Evolutionary conservation across 2,329 filamentous ascomycete species (phyloP), one percentile per base, ranked within the genome.

Genomic region (Penicillium sp.): DNA sequence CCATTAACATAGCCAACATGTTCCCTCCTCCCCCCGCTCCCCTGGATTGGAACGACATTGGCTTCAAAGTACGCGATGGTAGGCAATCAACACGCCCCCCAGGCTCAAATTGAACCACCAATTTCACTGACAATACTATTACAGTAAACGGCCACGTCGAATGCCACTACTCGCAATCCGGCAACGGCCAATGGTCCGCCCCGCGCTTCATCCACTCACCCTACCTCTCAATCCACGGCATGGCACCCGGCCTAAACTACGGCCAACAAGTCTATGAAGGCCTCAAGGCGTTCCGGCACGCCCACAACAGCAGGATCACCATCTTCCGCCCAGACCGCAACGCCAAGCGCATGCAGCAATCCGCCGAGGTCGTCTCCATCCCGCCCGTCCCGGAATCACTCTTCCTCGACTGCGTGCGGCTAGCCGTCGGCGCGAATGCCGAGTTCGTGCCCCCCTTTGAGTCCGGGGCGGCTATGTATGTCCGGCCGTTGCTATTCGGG

Each of bases 251-350:
- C 44, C 86, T 98, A 65, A 99, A 99, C 83, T 99, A 99, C 77
- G 92, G 94, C 59, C 92, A 96, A 74, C 95, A 98, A 80, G 94
- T 92, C 70, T 99, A 96, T 82, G 95, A 99, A 76, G 95, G 95
- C n/a, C 87, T 98, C 75, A 98, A 98, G 78, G 93, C 94, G 56
- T 97, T 97, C 84, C 92, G 94, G 63, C 73, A 75, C 56, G 81
- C 84, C 1, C 24, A 50, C 58, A 86, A 89, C 75, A 74, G 82
- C 60, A 78, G 79, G 60, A 93, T 98, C 79, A 86, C 87, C 73
- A 86, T 98, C 75, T 98, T 98, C 86, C 89, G 94, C 4, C 91
- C 94, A 0, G 84, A 88, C 70, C 87, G 89, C 73, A 98, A 98
- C 75, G 95, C 93, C 39, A 77, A 80, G 43, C 91, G 94, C 60